Percentiles rank a stretch among this genome's conserved stretches.
These are phyloP conservation scores for Ballota nigra DNA, from an alignment of 257 asterid genomes.

Conservation along the genomic window DNA sequence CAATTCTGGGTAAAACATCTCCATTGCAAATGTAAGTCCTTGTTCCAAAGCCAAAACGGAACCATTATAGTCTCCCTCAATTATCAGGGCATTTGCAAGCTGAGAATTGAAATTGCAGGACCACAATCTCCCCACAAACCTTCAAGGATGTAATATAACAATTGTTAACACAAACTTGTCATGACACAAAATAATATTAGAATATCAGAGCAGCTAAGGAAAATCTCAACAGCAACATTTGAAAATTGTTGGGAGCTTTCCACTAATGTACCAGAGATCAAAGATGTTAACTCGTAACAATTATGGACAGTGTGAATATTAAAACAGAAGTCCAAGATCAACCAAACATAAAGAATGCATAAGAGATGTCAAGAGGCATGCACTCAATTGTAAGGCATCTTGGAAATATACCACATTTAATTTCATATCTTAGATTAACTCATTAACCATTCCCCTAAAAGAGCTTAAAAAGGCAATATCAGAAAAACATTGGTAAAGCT, in stretches of 20 bases:
- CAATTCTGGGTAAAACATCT: constrained; percentile 93
- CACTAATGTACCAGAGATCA: constrained; percentile 1
- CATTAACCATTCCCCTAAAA: constrained; percentile 4
- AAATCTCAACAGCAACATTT: constrained; percentile 4
- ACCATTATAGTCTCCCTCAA: constrained; percentile 85
- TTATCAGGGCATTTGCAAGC: constrained; percentile 87
- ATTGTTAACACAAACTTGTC: constrained; percentile 19
- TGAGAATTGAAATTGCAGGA: constrained; percentile 94
- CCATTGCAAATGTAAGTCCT: constrained; percentile 67
- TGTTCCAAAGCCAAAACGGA: constrained; percentile 68
- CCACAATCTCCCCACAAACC: constrained; percentile 92
- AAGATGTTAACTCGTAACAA: constrained; percentile 1
- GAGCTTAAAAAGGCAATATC: background rate
- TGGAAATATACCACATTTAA: background rate
- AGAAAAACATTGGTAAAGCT: background rate
- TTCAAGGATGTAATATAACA: constrained; percentile 30
- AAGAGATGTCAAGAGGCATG: constrained; percentile 10
- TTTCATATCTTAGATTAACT: background rate
- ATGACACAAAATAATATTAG: constrained; percentile 14
- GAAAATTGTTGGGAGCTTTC: background rate
- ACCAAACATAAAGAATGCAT: background rate
- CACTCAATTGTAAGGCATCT: background rate
- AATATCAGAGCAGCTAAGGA: constrained; percentile 14
- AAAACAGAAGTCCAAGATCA: constrained; percentile 1
- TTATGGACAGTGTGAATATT: background rate